Conservation (phyloP, 306 rosid genomes). For the Medicago ruthenica region DNA sequence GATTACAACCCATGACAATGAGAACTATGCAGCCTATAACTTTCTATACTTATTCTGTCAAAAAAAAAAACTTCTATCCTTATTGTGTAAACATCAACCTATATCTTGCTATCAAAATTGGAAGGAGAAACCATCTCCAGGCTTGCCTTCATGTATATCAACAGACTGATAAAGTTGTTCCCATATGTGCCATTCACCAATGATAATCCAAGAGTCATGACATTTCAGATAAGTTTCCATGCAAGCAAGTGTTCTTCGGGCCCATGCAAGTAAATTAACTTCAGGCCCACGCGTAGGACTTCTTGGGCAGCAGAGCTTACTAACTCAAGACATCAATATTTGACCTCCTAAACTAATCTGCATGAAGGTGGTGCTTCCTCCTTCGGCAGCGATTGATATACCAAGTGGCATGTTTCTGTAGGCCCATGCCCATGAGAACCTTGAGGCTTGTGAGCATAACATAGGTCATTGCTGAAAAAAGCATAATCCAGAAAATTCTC, state of each 20-base stretch:
- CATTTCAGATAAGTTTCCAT: conserved; percentile 8
- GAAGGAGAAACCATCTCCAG: conserved; percentile 47
- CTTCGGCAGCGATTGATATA: conserved; percentile 78
- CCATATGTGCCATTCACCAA: conserved; percentile 12
- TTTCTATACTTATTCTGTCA: conserved; percentile 37
- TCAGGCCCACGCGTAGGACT: conserved; percentile 12
- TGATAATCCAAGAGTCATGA: conserved; percentile 26
- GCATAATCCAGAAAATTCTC: conserved; percentile 70
- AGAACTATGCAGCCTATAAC: conserved; percentile 36
- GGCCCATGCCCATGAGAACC: conserved; percentile 82
- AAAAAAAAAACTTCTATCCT: conserved; percentile 13
- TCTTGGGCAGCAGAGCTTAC: conserved; percentile 36
- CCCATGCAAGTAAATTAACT: conserved; percentile 20
- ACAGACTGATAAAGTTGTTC: conserved; percentile 37
- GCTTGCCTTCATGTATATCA: conserved; percentile 38
- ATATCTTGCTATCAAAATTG: conserved; percentile 59
- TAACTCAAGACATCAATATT: conserved; percentile 21
- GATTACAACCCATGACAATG: conserved; percentile 23
- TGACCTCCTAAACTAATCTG: conserved; percentile 55
- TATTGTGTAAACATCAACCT: conserved; percentile 39
- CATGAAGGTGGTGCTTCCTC: conserved; percentile 81
- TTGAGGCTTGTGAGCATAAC: conserved; percentile 95
- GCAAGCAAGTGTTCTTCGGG: conserved; percentile 19
- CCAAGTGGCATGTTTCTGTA: conserved; percentile 84
- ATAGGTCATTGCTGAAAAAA: conserved; percentile 68